Percentiles rank a stretch among this genome's conserved stretches.
Conservation (phyloP, 2,329 filamentous ascomycete species). For the Lasiodiplodia gonubiensis region DNA sequence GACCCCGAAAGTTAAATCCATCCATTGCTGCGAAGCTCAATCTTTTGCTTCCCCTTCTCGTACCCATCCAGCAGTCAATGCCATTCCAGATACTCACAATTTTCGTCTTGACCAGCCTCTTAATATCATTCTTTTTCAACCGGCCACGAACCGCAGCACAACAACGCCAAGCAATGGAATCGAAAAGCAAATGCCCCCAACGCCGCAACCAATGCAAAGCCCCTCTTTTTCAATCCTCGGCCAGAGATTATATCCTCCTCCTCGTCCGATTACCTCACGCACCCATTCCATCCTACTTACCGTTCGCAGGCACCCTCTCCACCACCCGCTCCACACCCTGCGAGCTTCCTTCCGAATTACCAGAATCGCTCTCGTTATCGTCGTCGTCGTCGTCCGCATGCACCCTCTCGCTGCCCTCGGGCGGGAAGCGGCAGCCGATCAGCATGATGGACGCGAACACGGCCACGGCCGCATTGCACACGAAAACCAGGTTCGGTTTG, state of each 20-base stretch:
- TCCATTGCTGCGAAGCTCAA: neutral
- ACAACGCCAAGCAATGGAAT: neutral
- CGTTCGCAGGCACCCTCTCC: neutral
- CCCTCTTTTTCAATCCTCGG: too few relatives aligned
- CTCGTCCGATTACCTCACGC: too few relatives aligned
- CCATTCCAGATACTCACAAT: neutral
- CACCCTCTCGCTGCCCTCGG: slow-evolving; percentile 44
- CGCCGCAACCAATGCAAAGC: neutral
- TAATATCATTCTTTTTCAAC: neutral
- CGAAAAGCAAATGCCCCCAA: neutral
- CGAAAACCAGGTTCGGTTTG: slow-evolving; percentile 67
- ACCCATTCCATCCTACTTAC: neutral
- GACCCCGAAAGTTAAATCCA: neutral
- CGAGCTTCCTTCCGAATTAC: neutral
- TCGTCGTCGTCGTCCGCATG: neutral
- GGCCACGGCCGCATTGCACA: slow-evolving; percentile 68
- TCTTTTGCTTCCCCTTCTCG: neutral
- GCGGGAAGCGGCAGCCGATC: slow-evolving; percentile 54
- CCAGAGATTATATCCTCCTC: too few relatives aligned
- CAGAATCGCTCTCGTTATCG: neutral
- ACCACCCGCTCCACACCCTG: neutral
- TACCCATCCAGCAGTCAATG: neutral
- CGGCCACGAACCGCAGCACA: neutral
- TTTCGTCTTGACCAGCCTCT: neutral
- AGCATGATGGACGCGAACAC: slow-evolving; percentile 58